Percentiles rank a stretch among this genome's conserved stretches.
Conservation (phyloP, 2,329 filamentous ascomycete genomes). For the Periconia macrospinosa region DNA sequence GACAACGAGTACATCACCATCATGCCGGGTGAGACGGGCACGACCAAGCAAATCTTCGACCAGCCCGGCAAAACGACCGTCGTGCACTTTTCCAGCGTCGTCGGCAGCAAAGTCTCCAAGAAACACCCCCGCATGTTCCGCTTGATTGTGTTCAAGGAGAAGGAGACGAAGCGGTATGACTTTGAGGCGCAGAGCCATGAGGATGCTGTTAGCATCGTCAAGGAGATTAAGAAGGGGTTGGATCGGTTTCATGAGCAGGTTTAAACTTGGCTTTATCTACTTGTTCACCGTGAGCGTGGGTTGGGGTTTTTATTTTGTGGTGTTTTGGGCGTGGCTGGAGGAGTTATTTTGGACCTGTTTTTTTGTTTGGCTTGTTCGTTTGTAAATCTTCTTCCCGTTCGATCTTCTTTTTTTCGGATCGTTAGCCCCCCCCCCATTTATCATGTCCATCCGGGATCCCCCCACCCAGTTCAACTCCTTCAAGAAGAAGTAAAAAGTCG, state of each 20-base stretch:
- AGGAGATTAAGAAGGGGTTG: conserved; percentile 75
- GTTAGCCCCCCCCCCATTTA: no score
- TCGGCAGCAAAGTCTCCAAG: conserved; percentile 78
- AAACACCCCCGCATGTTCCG: conserved; percentile 82
- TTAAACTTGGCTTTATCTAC: no score
- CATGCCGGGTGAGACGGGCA: conserved; percentile 59
- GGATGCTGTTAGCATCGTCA: conserved; percentile 78
- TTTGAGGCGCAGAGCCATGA: conserved; percentile 75
- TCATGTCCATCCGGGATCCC: no score
- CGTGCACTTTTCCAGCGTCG: conserved; percentile 78
- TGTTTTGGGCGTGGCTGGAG: no score
- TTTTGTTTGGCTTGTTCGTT: no score
- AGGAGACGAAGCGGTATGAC: conserved; percentile 80
- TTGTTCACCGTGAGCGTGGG: no score
- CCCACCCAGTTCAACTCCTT: no score
- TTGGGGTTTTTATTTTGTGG: no score
- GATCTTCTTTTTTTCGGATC: no score
- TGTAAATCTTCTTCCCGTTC: no score
- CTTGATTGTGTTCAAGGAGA: conserved; percentile 74
- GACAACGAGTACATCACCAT: conserved; percentile 88
- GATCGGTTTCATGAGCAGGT: conserved; percentile 63
- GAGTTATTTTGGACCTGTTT: no score
- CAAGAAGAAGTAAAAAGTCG: no score
- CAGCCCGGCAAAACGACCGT: conserved; percentile 71
- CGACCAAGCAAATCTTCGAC: conserved; percentile 66